Conservation (phyloP, 306 rosid genomes). For the Gastrolobium bilobum region DNA sequence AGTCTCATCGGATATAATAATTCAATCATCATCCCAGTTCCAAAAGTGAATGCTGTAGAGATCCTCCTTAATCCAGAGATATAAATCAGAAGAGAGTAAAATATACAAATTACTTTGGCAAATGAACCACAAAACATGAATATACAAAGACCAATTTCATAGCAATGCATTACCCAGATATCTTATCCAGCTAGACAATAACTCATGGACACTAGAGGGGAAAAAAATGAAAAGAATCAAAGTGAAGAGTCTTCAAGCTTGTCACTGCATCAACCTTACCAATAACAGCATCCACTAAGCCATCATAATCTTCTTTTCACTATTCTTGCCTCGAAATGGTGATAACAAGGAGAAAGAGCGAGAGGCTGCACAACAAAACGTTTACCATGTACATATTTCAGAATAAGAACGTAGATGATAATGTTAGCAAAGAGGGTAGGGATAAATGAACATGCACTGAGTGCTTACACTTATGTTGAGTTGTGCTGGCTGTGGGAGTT, state of each 20-base stretch:
- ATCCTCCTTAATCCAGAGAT: slow-evolving; percentile 43
- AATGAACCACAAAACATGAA: slow-evolving; percentile 50
- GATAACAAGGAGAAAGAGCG: slow-evolving; percentile 91
- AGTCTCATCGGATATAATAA: slow-evolving; percentile 18
- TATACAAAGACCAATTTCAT: slow-evolving; percentile 52
- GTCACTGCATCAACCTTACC: slow-evolving; percentile 46
- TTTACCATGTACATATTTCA: slow-evolving; percentile 27
- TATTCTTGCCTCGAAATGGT: slow-evolving; percentile 89
- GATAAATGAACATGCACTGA: slow-evolving; percentile 28
- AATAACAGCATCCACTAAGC: slow-evolving; percentile 45
- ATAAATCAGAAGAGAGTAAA: neutral
- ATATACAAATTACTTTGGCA: slow-evolving; percentile 40
- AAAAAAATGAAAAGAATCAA: slow-evolving; percentile 31
- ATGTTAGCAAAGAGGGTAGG: neutral
- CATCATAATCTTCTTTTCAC: slow-evolving; percentile 74
- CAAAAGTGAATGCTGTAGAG: neutral
- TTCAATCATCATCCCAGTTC: slow-evolving; percentile 26
- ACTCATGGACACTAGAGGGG: slow-evolving; percentile 19
- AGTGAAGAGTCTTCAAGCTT: slow-evolving; percentile 30
- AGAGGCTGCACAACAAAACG: slow-evolving; percentile 70
- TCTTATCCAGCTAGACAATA: slow-evolving; percentile 39
- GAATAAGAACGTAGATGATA: slow-evolving; percentile 32
- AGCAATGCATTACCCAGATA: slow-evolving; percentile 31
- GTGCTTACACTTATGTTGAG: slow-evolving; percentile 83
- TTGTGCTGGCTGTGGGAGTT: slow-evolving; percentile 69